phyloP scores from a whole-genome alignment of 2,329 filamentous ascomycete genomes.

The Fusarium subtropicale region DNA sequence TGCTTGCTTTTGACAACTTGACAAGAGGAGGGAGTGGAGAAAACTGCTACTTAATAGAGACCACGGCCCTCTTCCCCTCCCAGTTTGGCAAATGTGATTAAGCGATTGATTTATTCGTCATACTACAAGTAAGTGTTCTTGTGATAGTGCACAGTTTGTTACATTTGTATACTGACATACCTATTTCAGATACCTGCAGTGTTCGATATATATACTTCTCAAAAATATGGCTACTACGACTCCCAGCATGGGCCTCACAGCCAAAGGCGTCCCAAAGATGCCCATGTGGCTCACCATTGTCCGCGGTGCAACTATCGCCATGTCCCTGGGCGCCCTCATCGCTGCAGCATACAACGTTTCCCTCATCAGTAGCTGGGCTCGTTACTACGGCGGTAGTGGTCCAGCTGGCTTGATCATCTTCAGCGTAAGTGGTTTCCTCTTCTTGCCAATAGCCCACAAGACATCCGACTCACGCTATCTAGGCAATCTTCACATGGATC shows the following conservation, averaged over 20 bases:
- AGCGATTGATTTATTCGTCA: background rate
- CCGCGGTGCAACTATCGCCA: constrained; percentile 53
- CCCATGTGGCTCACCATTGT: constrained; percentile 55
- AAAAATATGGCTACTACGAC: constrained; percentile 25
- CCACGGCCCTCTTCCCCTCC: background rate
- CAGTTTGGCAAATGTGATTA: background rate
- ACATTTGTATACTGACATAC: background rate
- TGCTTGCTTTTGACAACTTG: background rate
- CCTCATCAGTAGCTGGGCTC: constrained; percentile 44
- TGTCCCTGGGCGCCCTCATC: constrained; percentile 56
- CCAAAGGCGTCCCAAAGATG: constrained; percentile 52
- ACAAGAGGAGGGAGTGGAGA: background rate
- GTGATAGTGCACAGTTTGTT: background rate
- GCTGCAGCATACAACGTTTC: constrained; percentile 56
- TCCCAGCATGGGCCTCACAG: constrained; percentile 49
- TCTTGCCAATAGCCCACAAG: constrained; percentile 1
- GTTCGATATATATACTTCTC: background rate
- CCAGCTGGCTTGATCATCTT: constrained; percentile 60
- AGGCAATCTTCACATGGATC: constrained; percentile 57
- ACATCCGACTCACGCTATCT: constrained; percentile 10
- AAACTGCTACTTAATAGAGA: background rate
- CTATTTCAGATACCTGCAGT: background rate
- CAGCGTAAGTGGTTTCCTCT: constrained; percentile 53
- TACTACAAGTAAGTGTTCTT: background rate
- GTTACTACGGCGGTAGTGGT: constrained; percentile 47